A percentile compares a stretch with the other conserved stretches of the same genome.
Conservation (phyloP, 805 yeast species). For the Scheffersomyces ergatensis region DNA sequence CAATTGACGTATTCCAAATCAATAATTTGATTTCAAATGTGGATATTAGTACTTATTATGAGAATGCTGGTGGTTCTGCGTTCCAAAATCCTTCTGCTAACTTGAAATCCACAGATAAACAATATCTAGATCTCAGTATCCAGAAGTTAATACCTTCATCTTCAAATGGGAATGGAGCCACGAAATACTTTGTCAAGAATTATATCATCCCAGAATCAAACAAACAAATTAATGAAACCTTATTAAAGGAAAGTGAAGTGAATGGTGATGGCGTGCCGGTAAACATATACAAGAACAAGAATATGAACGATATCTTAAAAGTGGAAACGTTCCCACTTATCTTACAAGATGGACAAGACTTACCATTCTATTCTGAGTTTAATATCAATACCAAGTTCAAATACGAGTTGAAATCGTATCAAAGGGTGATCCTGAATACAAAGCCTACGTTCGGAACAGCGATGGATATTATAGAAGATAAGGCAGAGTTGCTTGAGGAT, state of each 20-base stretch:
- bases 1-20: background rate
- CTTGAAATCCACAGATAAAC: background rate
- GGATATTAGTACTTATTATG: constrained; percentile 8
- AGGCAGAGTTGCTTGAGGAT: constrained; percentile 33
- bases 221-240: constrained; percentile 1
- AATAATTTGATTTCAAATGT: constrained; percentile 7
- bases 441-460: constrained; percentile 7
- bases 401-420: constrained; percentile 26
- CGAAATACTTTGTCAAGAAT: constrained; percentile 8
- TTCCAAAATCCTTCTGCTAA: background rate
- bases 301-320: constrained; percentile 17
- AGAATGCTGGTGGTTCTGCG: background rate
- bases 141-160: background rate
- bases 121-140: background rate
- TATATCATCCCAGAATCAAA: constrained; percentile 6
- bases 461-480: constrained; percentile 27
- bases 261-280: constrained; percentile 2
- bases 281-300: constrained; percentile 7
- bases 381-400: constrained; percentile 20
- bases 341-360: background rate
- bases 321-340: constrained; percentile 28
- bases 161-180: background rate
- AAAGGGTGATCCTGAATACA: constrained; percentile 15
- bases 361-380: constrained; percentile 18
- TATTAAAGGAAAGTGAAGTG: background rate